Percentiles rank a stretch among this genome's conserved stretches.
Evolutionary conservation across 2,329 filamentous ascomycete genomes (phyloP).

Genomic region (Colletotrichum eremochloae): DNA sequence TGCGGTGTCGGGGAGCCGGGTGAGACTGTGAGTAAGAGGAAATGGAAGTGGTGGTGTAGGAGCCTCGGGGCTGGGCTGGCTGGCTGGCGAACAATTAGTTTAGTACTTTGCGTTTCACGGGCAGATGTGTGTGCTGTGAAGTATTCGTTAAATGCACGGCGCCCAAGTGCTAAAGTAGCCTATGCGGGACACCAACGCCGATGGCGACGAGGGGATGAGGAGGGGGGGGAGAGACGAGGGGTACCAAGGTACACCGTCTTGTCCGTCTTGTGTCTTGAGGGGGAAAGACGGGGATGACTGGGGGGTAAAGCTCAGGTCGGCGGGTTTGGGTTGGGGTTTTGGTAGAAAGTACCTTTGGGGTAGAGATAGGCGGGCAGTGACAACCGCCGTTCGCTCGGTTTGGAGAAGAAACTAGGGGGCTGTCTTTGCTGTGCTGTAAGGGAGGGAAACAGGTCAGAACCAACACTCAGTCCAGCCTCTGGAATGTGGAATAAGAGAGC

Average conservation of each 20-base stretch:
- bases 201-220: slow-evolving; percentile 18
- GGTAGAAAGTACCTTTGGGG: slow-evolving; percentile 1
- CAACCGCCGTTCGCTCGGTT: background rate
- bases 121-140: slow-evolving; percentile 11
- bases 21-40: slow-evolving; percentile 28
- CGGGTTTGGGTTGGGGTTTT: slow-evolving; percentile 1
- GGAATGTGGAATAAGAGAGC: slow-evolving; percentile 5
- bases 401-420: background rate
- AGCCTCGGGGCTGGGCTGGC: slow-evolving; percentile 37
- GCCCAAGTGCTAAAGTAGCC: slow-evolving; percentile 26
- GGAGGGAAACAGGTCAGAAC: slow-evolving; percentile 7
- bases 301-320: slow-evolving; percentile 15
- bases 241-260: slow-evolving; percentile 23
- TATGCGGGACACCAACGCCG: slow-evolving; percentile 35
- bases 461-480: background rate
- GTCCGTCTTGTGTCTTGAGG: background rate
- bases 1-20: slow-evolving; percentile 37
- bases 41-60: slow-evolving; percentile 18
- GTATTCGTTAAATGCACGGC: slow-evolving; percentile 16
- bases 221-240: slow-evolving; percentile 9
- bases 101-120: slow-evolving; percentile 32
- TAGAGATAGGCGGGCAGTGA: background rate
- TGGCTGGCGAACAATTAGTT: slow-evolving; percentile 40
- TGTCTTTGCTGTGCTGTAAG: slow-evolving; percentile 18
- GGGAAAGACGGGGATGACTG: background rate